Evolutionary conservation across 208 protist genomes (phyloP), one percentile per base, ranked within the genome.

Genomic region (Strigomonas culicis): DNA sequence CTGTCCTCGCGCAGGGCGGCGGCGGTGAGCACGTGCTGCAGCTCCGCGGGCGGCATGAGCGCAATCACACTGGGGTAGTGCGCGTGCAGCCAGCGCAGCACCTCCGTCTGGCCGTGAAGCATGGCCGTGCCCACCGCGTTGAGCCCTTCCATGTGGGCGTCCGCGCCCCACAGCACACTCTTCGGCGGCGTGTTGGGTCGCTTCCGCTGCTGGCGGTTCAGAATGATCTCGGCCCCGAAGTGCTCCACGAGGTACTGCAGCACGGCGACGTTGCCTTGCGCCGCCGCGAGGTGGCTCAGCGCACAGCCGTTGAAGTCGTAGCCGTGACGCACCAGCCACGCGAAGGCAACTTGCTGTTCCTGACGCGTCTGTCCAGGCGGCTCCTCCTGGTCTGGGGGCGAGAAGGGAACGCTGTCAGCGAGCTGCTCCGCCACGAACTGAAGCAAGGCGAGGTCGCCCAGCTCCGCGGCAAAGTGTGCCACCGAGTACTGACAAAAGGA

Each of bases 401-500:
- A 58, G 17, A 32, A 58, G 15, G 52, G 52, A 58, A 58, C 31
- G 30, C 52, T 22, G 30, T n/a, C 25, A 58, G 6, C 21, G 34
- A 39, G 34, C 34, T 39, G 34, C 34, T 39, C 34, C 7, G 34
- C 34, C 34, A 39, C 47, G 58, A 32, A 55, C 41, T 13, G 56
- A 10, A 77, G 27, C 24, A 63, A 77, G 15, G 10, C 50, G 22
- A 72, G 49, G 34, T 75, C 79, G 2, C 77, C 77, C 32, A 84
- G 53, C 57, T 88, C 77, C 11, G 82, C 74, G 0, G 82, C 74
- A 52, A 84, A 88, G 60, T 84, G 82, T 6, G 68, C 72, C 32
- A 76, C 63, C 2, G 75, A 73, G 65, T 82, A 84, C 39, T 55
- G 30, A 17, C 30, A 51, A 15, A 64, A 59, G 55, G 69, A 65